Conservation (phyloP, 2,329 filamentous ascomycete species). For the Myotisia sp. region DNA sequence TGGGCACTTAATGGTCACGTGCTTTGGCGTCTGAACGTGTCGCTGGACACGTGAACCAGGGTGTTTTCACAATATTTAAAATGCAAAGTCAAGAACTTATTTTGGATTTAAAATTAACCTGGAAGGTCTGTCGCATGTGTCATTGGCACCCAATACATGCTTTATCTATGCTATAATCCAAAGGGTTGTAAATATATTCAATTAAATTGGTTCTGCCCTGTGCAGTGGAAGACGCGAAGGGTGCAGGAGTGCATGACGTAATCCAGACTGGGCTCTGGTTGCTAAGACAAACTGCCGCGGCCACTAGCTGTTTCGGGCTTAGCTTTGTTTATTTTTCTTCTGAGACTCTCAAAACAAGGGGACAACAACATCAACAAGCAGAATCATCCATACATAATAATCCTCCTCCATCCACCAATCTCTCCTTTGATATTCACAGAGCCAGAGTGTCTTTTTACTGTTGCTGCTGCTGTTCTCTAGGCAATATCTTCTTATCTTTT, state of each 20-base stretch:
- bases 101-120: not conserved
- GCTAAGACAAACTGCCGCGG: conserved; percentile 10
- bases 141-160: not conserved
- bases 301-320: conserved; percentile 9
- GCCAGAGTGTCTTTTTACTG: no score
- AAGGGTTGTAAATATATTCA: not conserved
- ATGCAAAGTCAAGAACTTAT: not conserved
- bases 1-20: conserved; percentile 17
- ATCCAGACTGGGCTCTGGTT: conserved; percentile 8
- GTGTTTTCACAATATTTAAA: not conserved
- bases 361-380: conserved; percentile 3
- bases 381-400: not conserved
- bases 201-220: no score
- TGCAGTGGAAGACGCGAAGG: conserved; percentile 8
- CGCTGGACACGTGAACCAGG: conserved; percentile 7
- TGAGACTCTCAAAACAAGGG: conserved; percentile 1
- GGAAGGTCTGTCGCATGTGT: conserved; percentile 1
- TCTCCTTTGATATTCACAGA: no score
- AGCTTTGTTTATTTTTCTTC: conserved; percentile 14
- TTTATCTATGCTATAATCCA: not conserved
- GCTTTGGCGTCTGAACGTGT: conserved; percentile 20
- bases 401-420: not conserved
- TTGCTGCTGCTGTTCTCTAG: no score
- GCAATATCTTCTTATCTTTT: no score
- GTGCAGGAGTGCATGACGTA: conserved; percentile 7